Conservation (phyloP, 257 asterid species). For the Asclepias syriaca region DNA sequence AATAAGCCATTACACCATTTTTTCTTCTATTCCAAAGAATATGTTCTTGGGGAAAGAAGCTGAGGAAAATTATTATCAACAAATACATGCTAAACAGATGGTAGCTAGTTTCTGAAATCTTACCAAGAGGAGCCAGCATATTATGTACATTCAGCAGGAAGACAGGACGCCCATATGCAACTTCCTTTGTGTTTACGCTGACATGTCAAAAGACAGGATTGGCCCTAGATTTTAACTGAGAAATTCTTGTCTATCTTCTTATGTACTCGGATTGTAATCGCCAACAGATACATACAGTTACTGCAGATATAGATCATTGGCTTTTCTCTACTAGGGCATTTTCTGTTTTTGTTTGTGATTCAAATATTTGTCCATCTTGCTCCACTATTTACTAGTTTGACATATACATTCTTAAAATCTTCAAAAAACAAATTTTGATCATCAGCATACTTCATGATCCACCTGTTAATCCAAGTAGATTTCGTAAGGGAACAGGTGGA, state of each 20-base stretch:
- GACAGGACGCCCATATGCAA: background rate
- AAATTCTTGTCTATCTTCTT: background rate
- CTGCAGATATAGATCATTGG: background rate
- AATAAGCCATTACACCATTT: background rate
- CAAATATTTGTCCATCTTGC: slow-evolving; percentile 54
- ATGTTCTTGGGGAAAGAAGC: background rate
- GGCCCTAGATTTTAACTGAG: background rate
- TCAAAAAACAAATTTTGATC: slow-evolving; percentile 66
- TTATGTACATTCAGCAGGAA: background rate
- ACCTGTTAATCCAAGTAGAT: slow-evolving; percentile 32
- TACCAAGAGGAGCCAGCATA: background rate
- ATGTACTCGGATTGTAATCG: no score
- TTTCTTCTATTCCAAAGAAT: background rate
- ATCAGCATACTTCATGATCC: slow-evolving; percentile 84
- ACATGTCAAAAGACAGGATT: background rate
- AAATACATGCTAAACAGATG: background rate
- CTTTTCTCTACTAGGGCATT: background rate
- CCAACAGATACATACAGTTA: background rate
- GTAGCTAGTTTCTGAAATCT: background rate
- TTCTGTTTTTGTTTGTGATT: background rate
- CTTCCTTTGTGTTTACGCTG: background rate
- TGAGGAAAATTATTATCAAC: background rate
- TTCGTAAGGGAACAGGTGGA: background rate
- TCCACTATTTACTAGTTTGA: slow-evolving; percentile 74
- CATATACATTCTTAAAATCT: slow-evolving; percentile 69